These are phyloP conservation scores for Ophiostoma fasciatum DNA, from an alignment of 2,329 filamentous ascomycete genomes.

Conservation along the genomic window DNA sequence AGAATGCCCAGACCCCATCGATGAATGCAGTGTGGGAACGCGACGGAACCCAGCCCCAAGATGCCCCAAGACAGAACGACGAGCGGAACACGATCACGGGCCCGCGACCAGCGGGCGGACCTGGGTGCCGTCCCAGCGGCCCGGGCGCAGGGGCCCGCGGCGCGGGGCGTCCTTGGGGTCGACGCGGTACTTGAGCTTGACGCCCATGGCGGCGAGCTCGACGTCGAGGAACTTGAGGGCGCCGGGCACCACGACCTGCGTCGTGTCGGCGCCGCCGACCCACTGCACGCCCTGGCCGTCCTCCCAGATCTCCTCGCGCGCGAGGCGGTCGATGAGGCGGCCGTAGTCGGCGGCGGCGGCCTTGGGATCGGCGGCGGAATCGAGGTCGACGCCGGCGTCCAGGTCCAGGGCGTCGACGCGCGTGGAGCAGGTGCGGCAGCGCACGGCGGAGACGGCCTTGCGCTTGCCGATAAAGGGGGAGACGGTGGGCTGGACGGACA, in stretches of 20 bases:
- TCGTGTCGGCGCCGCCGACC: conserved; percentile 81
- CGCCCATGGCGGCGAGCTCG: conserved; percentile 90
- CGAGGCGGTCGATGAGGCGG: conserved; percentile 5
- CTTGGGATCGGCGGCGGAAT: conserved; percentile 37
- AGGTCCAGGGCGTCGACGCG: conserved; percentile 42
- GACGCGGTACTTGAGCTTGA: conserved; percentile 72
- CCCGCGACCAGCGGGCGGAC: conserved; percentile 4
- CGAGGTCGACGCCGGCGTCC: conserved; percentile 34
- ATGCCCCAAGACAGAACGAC: too few relatives aligned
- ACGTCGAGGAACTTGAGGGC: conserved; percentile 89
- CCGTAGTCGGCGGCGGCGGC: background rate
- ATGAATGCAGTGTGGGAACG: too few relatives aligned
- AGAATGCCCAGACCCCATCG: too few relatives aligned
- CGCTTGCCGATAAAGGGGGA: conserved; percentile 50
- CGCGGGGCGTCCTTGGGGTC: conserved; percentile 49
- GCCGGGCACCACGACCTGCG: conserved; percentile 80
- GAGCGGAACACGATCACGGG: too few relatives aligned
- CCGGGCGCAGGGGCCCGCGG: conserved; percentile 32
- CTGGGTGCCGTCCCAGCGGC: conserved; percentile 9
- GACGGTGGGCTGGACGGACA: conserved; percentile 72
- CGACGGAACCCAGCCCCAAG: too few relatives aligned
- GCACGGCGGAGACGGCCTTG: conserved; percentile 52
- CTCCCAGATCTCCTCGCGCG: conserved; percentile 57
- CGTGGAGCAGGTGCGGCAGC: conserved; percentile 65
- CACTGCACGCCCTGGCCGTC: conserved; percentile 75